Percentiles rank a stretch among this genome's conserved stretches.
phyloP scores from a whole-genome alignment of 2,329 filamentous ascomycete genomes.

The Phyllosticta ampelicida region DNA sequence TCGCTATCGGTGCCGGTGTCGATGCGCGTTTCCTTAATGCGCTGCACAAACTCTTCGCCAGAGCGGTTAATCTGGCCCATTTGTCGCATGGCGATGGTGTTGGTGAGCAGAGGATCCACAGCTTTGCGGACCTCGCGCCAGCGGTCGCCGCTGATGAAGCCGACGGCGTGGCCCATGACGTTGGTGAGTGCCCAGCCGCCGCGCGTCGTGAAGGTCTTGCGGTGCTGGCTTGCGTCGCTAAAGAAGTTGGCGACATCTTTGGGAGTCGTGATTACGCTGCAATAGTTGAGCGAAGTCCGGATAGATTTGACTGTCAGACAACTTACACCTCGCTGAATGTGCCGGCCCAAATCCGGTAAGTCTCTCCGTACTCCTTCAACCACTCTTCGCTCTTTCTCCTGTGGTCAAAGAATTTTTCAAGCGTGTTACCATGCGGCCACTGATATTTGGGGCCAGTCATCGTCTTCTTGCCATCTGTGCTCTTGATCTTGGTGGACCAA shows the following conservation, averaged over 20 bases:
- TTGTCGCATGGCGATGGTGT: neutral
- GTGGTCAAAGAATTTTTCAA: constrained; percentile 8
- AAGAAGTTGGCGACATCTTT: constrained; percentile 6
- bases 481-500: neutral
- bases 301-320: too few species aligned
- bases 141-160: constrained; percentile 5
- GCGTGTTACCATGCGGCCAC: constrained; percentile 7
- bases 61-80: neutral
- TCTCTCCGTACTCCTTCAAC: constrained; percentile 2
- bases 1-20: neutral
- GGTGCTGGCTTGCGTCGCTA: constrained; percentile 2
- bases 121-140: constrained; percentile 3
- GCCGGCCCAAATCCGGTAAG: constrained; percentile 9
- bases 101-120: constrained; percentile 4
- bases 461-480: neutral
- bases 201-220: constrained; percentile 1
- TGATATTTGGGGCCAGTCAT: constrained; percentile 5
- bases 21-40: neutral
- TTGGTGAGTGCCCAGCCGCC: constrained; percentile 7
- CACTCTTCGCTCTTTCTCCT: neutral
- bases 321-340: constrained; percentile 5
- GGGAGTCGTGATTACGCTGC: constrained; percentile 1
- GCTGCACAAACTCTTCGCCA: neutral
- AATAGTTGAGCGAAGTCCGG: too few species aligned
- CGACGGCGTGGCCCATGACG: constrained; percentile 4